Evolutionary conservation across 1,284 basidiomycete species (phyloP).

Genomic region (Pyrrhoderma noxium): DNA sequence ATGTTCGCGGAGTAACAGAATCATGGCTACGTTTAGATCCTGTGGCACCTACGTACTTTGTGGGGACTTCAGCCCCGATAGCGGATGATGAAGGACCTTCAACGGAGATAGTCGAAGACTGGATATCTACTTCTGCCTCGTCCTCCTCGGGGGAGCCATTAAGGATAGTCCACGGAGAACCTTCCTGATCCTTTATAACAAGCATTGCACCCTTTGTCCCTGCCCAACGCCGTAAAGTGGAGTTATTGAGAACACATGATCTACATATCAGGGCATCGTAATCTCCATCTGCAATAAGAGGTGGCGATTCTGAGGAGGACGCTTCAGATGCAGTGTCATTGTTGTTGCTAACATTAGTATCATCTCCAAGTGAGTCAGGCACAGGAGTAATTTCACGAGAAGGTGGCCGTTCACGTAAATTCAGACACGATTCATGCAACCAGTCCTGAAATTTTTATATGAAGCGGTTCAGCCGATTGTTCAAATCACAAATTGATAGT

Average conservation of each 20-base stretch:
- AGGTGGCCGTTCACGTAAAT: slow-evolving; percentile 56
- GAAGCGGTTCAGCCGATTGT: not conserved
- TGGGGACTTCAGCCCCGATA: not conserved
- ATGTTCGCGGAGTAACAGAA: not conserved
- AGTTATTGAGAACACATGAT: slow-evolving; percentile 48
- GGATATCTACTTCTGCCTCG: slow-evolving; percentile 19
- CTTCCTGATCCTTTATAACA: slow-evolving; percentile 44
- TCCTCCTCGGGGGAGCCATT: slow-evolving; percentile 22
- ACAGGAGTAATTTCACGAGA: slow-evolving; percentile 40
- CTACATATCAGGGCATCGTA: slow-evolving; percentile 70
- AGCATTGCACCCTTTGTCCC: slow-evolving; percentile 58
- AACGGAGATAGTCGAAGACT: slow-evolving; percentile 13
- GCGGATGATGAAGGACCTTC: not conserved
- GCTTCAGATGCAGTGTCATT: slow-evolving; percentile 40
- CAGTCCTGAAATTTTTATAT: slow-evolving; percentile 51
- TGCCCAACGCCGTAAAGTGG: slow-evolving; percentile 50
- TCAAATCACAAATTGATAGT: not conserved
- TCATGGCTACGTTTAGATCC: slow-evolving; percentile 11
- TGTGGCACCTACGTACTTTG: not conserved
- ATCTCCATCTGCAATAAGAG: slow-evolving; percentile 53
- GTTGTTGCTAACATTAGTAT: not conserved
- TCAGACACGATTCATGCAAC: slow-evolving; percentile 81
- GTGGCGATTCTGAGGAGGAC: slow-evolving; percentile 56
- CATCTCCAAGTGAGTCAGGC: slow-evolving; percentile 13
- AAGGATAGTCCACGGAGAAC: slow-evolving; percentile 45